A percentile compares a stretch with the other conserved stretches of the same genome.
Conservation (phyloP, 495 filamentous ascomycete genomes). For the Aspergillus bridgeri region DNA sequence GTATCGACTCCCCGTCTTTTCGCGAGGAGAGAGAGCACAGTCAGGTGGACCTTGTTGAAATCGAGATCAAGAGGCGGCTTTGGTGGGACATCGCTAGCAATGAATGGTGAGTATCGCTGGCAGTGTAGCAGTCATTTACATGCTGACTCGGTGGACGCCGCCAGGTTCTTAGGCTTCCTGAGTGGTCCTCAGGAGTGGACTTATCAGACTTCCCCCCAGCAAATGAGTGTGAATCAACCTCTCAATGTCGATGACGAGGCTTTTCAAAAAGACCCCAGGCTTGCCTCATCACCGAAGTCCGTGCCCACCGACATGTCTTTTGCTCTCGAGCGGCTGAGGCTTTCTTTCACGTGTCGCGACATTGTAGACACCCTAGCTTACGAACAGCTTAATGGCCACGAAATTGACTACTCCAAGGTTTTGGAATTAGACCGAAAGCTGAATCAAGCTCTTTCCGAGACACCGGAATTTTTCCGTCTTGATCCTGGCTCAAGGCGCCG, state of each 20-base stretch:
- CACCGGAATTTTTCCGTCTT: constrained; percentile 35
- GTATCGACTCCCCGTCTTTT: constrained; percentile 29
- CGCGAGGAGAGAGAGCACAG: constrained; percentile 14
- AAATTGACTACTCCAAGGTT: constrained; percentile 36
- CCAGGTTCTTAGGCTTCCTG: constrained; percentile 34
- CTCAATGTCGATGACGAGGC: constrained; percentile 29
- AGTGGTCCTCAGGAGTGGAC: constrained; percentile 50
- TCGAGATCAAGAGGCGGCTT: constrained; percentile 39
- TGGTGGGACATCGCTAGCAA: constrained; percentile 47
- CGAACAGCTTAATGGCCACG: constrained; percentile 27
- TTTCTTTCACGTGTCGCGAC: constrained; percentile 40
- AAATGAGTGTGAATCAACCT: constrained; percentile 42
- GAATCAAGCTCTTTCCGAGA: constrained; percentile 21
- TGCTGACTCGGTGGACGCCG: constrained; percentile 6
- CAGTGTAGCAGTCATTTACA: constrained; percentile 6
- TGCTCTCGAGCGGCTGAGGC: constrained; percentile 35
- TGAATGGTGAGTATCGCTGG: constrained; percentile 42
- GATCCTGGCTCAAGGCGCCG: constrained; percentile 29
- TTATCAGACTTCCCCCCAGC: constrained; percentile 42
- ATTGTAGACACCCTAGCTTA: constrained; percentile 35
- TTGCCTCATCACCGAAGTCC: constrained; percentile 11
- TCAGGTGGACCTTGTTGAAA: constrained; percentile 20
- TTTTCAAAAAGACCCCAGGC: constrained; percentile 3
- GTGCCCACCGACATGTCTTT: constrained; percentile 45
- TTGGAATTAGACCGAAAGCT: constrained; percentile 35